Evolutionary conservation across 257 asterid species (phyloP), one percentile per base, ranked within the genome.

Genomic region (Fraxinus americana): DNA sequence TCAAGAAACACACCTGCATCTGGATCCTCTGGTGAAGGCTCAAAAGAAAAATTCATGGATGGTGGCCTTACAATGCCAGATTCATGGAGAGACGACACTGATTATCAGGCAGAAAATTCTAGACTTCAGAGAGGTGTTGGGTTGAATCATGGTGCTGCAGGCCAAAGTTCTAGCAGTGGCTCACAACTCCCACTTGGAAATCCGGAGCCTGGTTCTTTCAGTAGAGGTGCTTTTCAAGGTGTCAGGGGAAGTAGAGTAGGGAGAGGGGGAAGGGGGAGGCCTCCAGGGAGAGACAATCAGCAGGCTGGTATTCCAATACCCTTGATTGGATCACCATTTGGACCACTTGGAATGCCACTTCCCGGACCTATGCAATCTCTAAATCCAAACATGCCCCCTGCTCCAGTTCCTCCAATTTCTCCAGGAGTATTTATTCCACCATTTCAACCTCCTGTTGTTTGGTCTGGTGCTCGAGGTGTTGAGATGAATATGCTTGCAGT

Each of bases 401-500:
- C 98, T 45, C 97, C 97, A 21, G 94, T 92, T 67, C 97, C 91
- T 74, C 88, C 95, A 23, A 91, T 93, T 30, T 90, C 99, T 76
- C 92, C 96, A 50, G 91, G 94, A 72, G 89, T 91, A 70, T 92
- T 90, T 81, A 86, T 95, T 74, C 98, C 98, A 13, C 93, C 93
- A 6, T 96, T 93, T 90, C 93, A 92, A 70, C 89, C 97, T 77
- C 97, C 97, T 74, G 84, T 91, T 57, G 84, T 90, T 81, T 96
- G 99, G 99, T 86, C 97, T 68, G 99, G 97, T 75, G 92, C 89
- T 83, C 91, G 98, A 71, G 98, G 97, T 76, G 90, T 89, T 77
- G 99, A 95, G 50, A 88, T 91, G 91, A 95, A 89, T 85, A 85
- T 93, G 90, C 91, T 92, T 83, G 89, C 87, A 81, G 90, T 88